Evolutionary conservation across 805 yeast genomes (phyloP), one percentile per base, ranked within the genome.

Genomic region (Candida incommunis): DNA sequence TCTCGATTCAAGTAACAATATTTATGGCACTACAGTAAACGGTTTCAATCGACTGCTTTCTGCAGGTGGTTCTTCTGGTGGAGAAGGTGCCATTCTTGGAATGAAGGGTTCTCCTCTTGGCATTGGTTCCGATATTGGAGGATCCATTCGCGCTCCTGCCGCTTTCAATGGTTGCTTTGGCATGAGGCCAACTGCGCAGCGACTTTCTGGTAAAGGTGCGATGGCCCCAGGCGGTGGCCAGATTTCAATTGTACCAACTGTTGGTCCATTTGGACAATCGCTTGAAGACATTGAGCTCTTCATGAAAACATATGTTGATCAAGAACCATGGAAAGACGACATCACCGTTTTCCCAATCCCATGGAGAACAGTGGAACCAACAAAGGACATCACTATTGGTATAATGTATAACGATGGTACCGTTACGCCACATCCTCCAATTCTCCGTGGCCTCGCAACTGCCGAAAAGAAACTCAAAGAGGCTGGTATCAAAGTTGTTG

Each of bases 31-130:
- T 42, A 72, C 77, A 2, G 48, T 56, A 23, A 74, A 72, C 55
- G 70, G 78, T 1, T 54, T 61, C 49, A 71, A 70, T 53, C 54
- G 72, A 20, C 55, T 55, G 7, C 53, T 71, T 44, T 64, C 71
- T n/a, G 56, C 74, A 21, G 80, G 80, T 40, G 80, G 80, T 2
- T 69, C 75, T 3, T 68, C 76, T 9, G 78, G 78, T 4, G 80
- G 80, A 41, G 80, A 74, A 44, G 75, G 71, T n/a, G 74, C 76
- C 3, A 54, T 75, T 29, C 51, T 71, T 2, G 66, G 66, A 0
- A 46, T 69, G 45, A 59, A 60, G 46, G 76, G 74, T 3, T 63
- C 74, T 7, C 64, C 67, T 62, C 42, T 80, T 40, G 88, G 78
- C 66, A 42, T 57, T 43, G 77, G 77, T 2, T 61, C 71, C n/a